phyloP scores from a whole-genome alignment of 129 eudicot species.

The Glebionis coronaria region DNA sequence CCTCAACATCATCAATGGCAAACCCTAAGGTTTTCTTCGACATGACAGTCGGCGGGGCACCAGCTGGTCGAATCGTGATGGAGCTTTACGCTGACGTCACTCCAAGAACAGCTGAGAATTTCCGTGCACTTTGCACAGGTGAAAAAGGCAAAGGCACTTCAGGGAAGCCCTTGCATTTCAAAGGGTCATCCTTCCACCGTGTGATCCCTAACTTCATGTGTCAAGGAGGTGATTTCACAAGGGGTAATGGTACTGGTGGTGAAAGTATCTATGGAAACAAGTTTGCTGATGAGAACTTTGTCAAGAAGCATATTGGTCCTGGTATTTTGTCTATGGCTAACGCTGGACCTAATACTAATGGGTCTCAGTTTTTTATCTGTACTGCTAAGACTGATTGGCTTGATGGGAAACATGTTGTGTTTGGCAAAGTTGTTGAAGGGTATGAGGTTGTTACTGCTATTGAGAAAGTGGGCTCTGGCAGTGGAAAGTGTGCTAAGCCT shows the following conservation, averaged over 20 bases:
- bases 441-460: constrained; percentile 54
- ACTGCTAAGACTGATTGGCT: constrained; percentile 67
- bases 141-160: constrained; percentile 51
- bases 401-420: constrained; percentile 66
- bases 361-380: constrained; percentile 65
- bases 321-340: constrained; percentile 62
- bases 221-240: constrained; percentile 70
- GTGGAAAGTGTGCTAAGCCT: constrained; percentile 43
- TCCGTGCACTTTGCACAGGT: constrained; percentile 73
- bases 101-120: constrained; percentile 59
- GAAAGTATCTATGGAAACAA: constrained; percentile 64
- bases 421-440: constrained; percentile 59
- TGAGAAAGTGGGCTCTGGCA: constrained; percentile 62
- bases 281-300: constrained; percentile 59
- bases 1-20: constrained; percentile 31
- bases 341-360: constrained; percentile 64
- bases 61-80: constrained; percentile 56
- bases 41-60: constrained; percentile 54
- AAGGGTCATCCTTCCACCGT: constrained; percentile 62
- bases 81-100: constrained; percentile 54
- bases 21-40: constrained; percentile 66
- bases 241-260: constrained; percentile 68
- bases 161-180: constrained; percentile 61
- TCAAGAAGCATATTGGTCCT: constrained; percentile 59
- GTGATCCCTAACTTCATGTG: constrained; percentile 68